Evolutionary conservation across 352 stramenopile genomes (phyloP), one percentile per base, ranked within the genome.

Genomic region (Globisporangium megalacanthum): DNA sequence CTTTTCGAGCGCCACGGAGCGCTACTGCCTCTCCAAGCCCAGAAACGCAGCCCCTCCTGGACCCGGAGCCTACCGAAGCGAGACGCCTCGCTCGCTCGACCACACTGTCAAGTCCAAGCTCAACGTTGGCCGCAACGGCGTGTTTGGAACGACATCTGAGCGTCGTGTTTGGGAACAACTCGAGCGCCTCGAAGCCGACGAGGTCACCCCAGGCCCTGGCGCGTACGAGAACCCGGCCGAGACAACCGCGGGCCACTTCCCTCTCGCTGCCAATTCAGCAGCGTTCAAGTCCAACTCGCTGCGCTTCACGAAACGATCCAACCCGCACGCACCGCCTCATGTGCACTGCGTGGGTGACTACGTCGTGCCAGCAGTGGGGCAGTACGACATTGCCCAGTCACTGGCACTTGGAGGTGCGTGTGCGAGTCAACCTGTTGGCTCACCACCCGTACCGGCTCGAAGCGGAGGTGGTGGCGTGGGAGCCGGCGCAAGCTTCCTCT

Each of bases 141-240:
- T 87, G 17, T 92, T 92, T 59, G 82, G 82, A n/a, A 79, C 79
- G 13, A 92, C 72, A 3, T 83, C 82, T 1, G 79, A 89, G 59
- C 73, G 82, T n/a, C 74, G 81, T 41, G 65, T 92, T 6, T 92
- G 79, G 82, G 76, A 77, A 7, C 66, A 73, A 3, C 66, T 88
- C 35, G 75, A 83, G 49, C 68, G 62, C 20, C 66, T 74, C 36
- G 71, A 86, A 54, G 44, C 35, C 6, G 64, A 88, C 4, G 75
- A 79, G 13, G 58, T 71, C 20, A 83, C 69, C 1, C 82, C 81
- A 6, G 79, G 75, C 2, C 81, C 81, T 3, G 81, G 81, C 20
- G 75, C 79, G 11, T 92, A 92, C 58, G 60, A 68, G 8, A 55
- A 52, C 14, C 48, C 62, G 0, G 41, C 56, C 5, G 71, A 56